Evolutionary conservation across 257 asterid species (phyloP).

Genomic region (Schizonepeta tenuifolia): DNA sequence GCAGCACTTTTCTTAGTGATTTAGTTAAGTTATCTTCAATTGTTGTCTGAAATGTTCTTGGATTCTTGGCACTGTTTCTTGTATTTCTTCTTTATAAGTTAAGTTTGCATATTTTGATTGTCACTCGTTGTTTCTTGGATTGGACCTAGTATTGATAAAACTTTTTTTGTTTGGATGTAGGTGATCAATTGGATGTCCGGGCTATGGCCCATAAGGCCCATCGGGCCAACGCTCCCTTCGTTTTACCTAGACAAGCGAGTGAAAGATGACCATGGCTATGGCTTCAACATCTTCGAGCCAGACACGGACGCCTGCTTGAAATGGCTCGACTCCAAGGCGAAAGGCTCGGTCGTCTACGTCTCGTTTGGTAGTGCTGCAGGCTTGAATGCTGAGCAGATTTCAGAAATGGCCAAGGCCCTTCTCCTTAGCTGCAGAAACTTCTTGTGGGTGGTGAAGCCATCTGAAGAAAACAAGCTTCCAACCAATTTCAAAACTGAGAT

Average conservation of each 20-base stretch:
- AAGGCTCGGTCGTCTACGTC: constrained; percentile 47
- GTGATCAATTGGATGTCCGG: constrained; percentile 56
- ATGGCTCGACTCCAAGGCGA: constrained; percentile 56
- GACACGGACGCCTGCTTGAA: constrained; percentile 42
- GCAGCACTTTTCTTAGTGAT: too few species aligned
- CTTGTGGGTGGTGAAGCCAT: constrained; percentile 65
- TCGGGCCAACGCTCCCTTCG: constrained; percentile 64
- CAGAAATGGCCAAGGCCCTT: constrained; percentile 53
- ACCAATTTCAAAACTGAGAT: constrained; percentile 31
- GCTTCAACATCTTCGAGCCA: constrained; percentile 50
- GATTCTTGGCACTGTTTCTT: not conserved
- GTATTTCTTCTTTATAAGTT: not conserved
- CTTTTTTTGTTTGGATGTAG: constrained; percentile 31
- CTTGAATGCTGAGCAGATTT: constrained; percentile 42
- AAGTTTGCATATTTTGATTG: not conserved
- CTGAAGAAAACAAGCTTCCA: constrained; percentile 49
- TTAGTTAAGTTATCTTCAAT: too few species aligned
- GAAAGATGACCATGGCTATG: constrained; percentile 46
- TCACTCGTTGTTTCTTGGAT: too few species aligned
- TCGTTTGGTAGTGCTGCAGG: constrained; percentile 59
- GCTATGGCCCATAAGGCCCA: constrained; percentile 53
- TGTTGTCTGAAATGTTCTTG: not conserved
- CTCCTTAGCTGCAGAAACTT: constrained; percentile 34
- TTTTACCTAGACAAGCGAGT: constrained; percentile 54
- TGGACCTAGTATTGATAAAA: not conserved